These are phyloP conservation scores for Dalbergia cultrata DNA, from an alignment of 306 rosid species.

Conservation along the genomic window DNA sequence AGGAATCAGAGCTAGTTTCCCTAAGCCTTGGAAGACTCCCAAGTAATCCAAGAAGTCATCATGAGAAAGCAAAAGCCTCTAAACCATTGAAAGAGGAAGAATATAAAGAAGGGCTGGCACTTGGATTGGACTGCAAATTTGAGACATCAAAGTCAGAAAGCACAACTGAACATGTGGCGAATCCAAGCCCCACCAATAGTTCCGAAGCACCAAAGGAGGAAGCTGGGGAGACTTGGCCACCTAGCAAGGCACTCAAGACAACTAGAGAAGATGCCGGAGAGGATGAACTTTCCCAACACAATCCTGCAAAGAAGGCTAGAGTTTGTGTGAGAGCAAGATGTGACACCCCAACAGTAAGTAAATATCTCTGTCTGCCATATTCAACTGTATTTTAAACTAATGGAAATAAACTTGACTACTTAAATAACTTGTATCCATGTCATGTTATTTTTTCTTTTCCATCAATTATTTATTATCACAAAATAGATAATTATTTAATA, in stretches of 20 bases:
- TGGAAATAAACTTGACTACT: no score
- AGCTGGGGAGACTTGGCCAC: conserved; percentile 66
- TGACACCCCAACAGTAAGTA: conserved; percentile 89
- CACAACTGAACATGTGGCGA: conserved; percentile 38
- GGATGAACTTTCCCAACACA: conserved; percentile 75
- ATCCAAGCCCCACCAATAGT: conserved; percentile 57
- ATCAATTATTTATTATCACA: no score
- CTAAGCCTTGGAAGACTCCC: conserved; percentile 79
- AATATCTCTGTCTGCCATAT: conserved; percentile 4
- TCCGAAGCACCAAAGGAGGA: conserved; percentile 66
- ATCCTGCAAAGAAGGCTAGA: conserved; percentile 77
- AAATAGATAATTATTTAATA: no score
- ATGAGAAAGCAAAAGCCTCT: conserved; percentile 53
- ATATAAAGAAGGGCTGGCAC: conserved; percentile 56
- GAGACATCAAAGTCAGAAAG: conserved; percentile 63
- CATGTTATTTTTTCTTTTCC: no score
- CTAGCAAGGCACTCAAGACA: conserved; percentile 51
- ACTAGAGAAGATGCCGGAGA: conserved; percentile 49
- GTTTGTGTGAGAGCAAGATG: conserved; percentile 91
- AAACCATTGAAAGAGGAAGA: conserved; percentile 43
- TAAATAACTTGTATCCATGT: no score
- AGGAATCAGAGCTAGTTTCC: conserved; percentile 71
- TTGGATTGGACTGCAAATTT: conserved; percentile 73
- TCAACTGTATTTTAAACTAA: no score
- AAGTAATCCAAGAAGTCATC: conserved; percentile 43